Conservation (phyloP, 2,329 filamentous ascomycete species). For the Grosmannia huntii region DNA sequence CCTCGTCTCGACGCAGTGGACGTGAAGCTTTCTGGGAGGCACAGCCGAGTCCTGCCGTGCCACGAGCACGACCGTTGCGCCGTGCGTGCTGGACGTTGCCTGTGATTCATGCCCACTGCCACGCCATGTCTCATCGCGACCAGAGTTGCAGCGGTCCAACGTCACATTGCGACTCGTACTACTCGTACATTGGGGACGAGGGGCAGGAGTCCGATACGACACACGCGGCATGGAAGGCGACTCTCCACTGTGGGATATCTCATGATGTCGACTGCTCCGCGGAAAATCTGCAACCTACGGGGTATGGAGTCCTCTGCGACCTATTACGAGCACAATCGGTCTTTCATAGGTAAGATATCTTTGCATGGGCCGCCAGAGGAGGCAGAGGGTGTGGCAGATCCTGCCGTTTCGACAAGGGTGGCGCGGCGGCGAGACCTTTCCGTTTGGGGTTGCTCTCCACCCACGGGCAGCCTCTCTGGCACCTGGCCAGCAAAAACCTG, state of each 20-base stretch:
- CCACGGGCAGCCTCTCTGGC: too few relatives aligned
- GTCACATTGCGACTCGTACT: neutral
- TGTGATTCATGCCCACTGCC: neutral
- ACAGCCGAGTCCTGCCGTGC: too few relatives aligned
- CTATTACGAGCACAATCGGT: neutral
- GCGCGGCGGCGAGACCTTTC: neutral
- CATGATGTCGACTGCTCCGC: neutral
- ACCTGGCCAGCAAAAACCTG: too few relatives aligned
- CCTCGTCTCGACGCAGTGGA: too few relatives aligned
- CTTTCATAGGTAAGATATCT: too few relatives aligned
- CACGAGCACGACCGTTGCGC: too few relatives aligned
- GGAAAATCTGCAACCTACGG: too few relatives aligned
- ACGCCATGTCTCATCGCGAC: neutral
- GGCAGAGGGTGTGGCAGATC: constrained; percentile 3
- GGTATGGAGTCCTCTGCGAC: too few relatives aligned
- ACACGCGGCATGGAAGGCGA: neutral
- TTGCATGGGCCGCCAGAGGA: too few relatives aligned
- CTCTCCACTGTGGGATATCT: neutral
- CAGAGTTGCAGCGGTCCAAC: neutral
- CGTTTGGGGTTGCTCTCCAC: neutral
- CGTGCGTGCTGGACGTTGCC: neutral
- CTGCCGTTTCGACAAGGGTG: constrained; percentile 8
- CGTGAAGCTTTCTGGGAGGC: too few relatives aligned
- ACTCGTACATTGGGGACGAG: too few relatives aligned
- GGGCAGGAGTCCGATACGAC: neutral